Conservation (phyloP, 2,329 filamentous ascomycete species). For the Xylariaceae sp. region DNA sequence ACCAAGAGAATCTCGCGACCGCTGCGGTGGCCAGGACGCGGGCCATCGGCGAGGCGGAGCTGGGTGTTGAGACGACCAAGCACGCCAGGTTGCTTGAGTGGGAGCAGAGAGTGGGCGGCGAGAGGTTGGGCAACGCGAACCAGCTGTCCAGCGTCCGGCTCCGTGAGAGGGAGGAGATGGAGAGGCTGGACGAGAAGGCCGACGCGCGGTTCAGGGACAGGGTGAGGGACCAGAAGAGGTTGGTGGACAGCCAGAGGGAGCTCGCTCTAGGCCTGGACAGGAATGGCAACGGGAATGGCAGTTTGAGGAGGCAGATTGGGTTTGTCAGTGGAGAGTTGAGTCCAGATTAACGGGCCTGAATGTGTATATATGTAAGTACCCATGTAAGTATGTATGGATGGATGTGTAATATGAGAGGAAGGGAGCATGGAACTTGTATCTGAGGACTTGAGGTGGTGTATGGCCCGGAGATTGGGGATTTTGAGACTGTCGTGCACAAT, state of each 20-base stretch:
- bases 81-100: slow-evolving; percentile 44
- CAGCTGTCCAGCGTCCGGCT: slow-evolving; percentile 45
- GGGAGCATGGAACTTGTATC: no score
- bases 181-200: slow-evolving; percentile 41
- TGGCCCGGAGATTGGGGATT: no score
- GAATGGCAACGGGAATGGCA: no score
- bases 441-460: no score
- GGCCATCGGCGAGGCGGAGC: slow-evolving; percentile 42
- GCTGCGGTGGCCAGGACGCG: slow-evolving; percentile 40
- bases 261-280: slow-evolving; percentile 34
- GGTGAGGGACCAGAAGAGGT: slow-evolving; percentile 45
- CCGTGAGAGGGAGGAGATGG: slow-evolving; percentile 46
- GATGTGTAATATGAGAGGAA: no score
- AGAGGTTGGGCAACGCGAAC: slow-evolving; percentile 43
- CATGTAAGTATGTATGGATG: no score
- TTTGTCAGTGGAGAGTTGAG: slow-evolving; percentile 48
- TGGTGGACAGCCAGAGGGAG: slow-evolving; percentile 41
- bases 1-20: slow-evolving; percentile 44
- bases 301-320: slow-evolving; percentile 49
- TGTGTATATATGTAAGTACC: no score
- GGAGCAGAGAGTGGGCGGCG: slow-evolving; percentile 41
- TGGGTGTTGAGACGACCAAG: slow-evolving; percentile 39
- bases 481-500: no score
- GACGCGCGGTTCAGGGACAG: slow-evolving; percentile 41
- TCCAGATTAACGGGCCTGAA: slow-evolving; percentile 19